Conservation (phyloP, 139 green algal species). For the Raphidocelis subcapitata region DNA sequence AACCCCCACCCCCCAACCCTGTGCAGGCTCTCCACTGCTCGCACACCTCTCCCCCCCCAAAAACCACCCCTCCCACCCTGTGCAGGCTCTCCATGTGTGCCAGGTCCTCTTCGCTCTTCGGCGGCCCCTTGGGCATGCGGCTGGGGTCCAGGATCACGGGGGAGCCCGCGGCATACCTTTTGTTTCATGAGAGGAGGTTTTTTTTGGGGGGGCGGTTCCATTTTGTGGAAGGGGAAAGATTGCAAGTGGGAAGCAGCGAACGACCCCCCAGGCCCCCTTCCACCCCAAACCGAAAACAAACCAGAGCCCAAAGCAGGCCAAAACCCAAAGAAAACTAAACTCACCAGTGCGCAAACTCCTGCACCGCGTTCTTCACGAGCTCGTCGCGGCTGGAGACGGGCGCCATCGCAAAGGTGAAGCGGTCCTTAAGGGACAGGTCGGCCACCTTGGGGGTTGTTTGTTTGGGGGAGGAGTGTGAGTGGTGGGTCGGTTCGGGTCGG, state of each 20-base stretch:
- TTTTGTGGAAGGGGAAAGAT: no score
- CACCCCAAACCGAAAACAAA: no score
- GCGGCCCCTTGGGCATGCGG: conserved; percentile 31
- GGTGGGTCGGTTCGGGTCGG: neutral
- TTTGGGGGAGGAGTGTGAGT: no score
- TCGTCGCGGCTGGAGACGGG: conserved; percentile 42
- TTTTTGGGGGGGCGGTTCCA: no score
- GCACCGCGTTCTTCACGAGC: conserved; percentile 27
- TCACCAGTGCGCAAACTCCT: conserved; percentile 41
- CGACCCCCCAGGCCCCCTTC: no score
- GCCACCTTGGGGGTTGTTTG: conserved; percentile 32
- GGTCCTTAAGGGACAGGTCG: conserved; percentile 46
- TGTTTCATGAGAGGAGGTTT: no score
- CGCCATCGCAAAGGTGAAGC: conserved; percentile 48
- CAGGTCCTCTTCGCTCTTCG: conserved; percentile 35
- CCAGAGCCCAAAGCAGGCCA: no score
- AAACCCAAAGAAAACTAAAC: no score
- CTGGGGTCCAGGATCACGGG: conserved; percentile 19
- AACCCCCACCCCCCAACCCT: neutral
- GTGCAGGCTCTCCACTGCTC: neutral
- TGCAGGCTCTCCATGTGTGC: conserved; percentile 14
- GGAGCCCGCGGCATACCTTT: conserved; percentile 16
- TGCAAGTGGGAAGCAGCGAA: no score
- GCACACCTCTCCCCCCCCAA: neutral
- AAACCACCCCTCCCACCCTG: conserved; percentile 2